phyloP scores from a whole-genome alignment of 2,329 filamentous ascomycete species.

The Elsinoe ampelina region DNA sequence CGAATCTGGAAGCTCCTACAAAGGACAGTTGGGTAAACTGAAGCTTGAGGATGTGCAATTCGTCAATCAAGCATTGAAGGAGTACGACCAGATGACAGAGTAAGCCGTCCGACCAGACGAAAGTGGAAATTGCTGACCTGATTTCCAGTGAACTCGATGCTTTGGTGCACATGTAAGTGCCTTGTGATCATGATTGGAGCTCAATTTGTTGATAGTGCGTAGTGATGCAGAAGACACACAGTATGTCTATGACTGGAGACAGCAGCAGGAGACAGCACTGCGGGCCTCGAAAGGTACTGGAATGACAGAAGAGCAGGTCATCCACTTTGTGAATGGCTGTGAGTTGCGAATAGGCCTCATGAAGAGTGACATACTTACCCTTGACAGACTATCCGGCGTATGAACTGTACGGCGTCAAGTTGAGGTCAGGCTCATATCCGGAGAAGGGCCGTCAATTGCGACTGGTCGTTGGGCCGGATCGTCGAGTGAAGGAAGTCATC shows the following conservation, averaged over 20 bases:
- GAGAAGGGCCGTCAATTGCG: constrained; percentile 40
- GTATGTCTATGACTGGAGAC: constrained; percentile 77
- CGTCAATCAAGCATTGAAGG: constrained; percentile 49
- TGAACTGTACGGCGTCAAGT: constrained; percentile 43
- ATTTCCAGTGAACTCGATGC: constrained; percentile 45
- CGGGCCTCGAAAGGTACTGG: constrained; percentile 58
- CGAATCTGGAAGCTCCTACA: constrained; percentile 35
- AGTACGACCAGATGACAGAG: constrained; percentile 52
- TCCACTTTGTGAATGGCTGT: constrained; percentile 63
- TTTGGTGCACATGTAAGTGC: constrained; percentile 53
- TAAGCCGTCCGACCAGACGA: constrained; percentile 21
- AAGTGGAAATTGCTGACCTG: constrained; percentile 16
- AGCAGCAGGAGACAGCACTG: constrained; percentile 68
- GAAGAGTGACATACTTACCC: too few relatives aligned
- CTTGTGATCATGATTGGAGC: constrained; percentile 19
- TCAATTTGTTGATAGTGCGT: constrained; percentile 5
- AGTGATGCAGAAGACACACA: constrained; percentile 60
- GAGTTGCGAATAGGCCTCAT: too few relatives aligned
- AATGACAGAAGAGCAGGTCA: constrained; percentile 75
- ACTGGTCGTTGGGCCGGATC: constrained; percentile 40
- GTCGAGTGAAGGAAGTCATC: constrained; percentile 27
- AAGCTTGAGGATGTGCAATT: constrained; percentile 47
- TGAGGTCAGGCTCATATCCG: constrained; percentile 42
- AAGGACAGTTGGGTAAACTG: constrained; percentile 45
- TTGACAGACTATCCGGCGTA: constrained; percentile 42